Evolutionary conservation across 2,329 filamentous ascomycete species (phyloP).

Genomic region (Xylariaceae sp.): DNA sequence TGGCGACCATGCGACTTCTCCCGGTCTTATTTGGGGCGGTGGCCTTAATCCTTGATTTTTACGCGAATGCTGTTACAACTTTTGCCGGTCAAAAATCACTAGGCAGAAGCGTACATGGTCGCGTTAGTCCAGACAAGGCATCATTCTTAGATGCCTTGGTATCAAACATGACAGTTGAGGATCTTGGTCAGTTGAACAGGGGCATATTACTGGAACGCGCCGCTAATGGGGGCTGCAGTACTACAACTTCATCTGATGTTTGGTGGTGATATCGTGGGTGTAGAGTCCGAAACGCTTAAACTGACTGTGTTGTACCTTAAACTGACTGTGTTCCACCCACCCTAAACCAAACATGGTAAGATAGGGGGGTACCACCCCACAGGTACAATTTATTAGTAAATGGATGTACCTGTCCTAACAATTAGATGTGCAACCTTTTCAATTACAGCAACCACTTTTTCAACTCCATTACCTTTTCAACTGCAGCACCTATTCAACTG

Average conservation of each 20-base stretch:
- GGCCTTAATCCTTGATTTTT: not conserved
- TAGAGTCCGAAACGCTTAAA: too few species aligned
- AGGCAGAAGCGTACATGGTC: not conserved
- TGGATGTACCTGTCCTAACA: too few species aligned
- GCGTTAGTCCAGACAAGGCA: slow-evolving; percentile 21
- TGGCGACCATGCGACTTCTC: not conserved
- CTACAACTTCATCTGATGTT: slow-evolving; percentile 50
- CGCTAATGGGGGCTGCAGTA: slow-evolving; percentile 27
- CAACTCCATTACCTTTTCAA: too few species aligned
- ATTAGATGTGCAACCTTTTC: too few species aligned
- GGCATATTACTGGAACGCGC: not conserved
- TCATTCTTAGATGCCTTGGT: slow-evolving; percentile 33
- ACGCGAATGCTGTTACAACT: not conserved
- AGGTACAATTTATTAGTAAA: too few species aligned
- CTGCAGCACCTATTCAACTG: too few species aligned
- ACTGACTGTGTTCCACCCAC: too few species aligned
- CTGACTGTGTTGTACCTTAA: too few species aligned
- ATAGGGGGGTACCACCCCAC: too few species aligned
- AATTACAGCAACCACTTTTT: too few species aligned
- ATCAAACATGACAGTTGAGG: slow-evolving; percentile 39
- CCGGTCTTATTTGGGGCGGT: not conserved
- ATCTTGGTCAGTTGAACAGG: slow-evolving; percentile 29
- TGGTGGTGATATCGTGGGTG: slow-evolving; percentile 45
- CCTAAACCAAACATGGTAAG: too few species aligned
- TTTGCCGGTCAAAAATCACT: not conserved